A percentile compares a stretch with the other conserved stretches of the same genome.
Conservation (phyloP, 2,329 filamentous ascomycete species). For the Cordyceps sp. region DNA sequence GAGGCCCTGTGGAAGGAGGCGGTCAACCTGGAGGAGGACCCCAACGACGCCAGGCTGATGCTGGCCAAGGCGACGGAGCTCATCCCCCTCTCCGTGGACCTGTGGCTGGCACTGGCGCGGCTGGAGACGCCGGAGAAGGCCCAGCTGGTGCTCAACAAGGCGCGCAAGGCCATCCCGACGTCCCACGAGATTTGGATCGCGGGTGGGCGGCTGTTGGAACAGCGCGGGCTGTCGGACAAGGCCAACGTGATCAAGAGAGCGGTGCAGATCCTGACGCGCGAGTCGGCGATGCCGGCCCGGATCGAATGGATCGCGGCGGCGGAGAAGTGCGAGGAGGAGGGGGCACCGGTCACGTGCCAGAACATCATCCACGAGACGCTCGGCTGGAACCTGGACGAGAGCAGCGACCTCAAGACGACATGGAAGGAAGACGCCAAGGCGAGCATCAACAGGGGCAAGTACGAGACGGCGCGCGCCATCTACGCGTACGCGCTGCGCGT, state of each 20-base stretch:
- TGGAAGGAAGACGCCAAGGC: constrained; percentile 88
- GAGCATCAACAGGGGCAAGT: constrained; percentile 66
- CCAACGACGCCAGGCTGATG: constrained; percentile 71
- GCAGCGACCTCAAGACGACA: constrained; percentile 87
- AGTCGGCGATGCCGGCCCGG: constrained; percentile 90
- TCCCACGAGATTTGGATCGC: constrained; percentile 96
- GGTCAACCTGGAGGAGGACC: constrained; percentile 86
- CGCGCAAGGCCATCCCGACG: constrained; percentile 81
- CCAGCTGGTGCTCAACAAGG: constrained; percentile 87
- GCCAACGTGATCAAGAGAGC: constrained; percentile 92
- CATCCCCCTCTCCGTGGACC: constrained; percentile 80
- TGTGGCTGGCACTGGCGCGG: constrained; percentile 87
- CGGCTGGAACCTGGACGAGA: constrained; percentile 84
- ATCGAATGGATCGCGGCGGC: constrained; percentile 96
- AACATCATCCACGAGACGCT: constrained; percentile 87
- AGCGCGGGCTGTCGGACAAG: constrained; percentile 60
- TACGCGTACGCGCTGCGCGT: constrained; percentile 81
- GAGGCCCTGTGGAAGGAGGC: constrained; percentile 97
- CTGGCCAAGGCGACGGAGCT: constrained; percentile 92
- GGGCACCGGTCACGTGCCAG: constrained; percentile 69
- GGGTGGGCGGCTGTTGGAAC: constrained; percentile 78
- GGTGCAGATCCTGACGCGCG: constrained; percentile 71
- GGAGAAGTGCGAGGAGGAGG: constrained; percentile 87
- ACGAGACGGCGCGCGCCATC: constrained; percentile 83
- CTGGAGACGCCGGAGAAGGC: constrained; percentile 83